Conservation (phyloP, 768 basidiomycete genomes). For the Clathrus columnatus region DNA sequence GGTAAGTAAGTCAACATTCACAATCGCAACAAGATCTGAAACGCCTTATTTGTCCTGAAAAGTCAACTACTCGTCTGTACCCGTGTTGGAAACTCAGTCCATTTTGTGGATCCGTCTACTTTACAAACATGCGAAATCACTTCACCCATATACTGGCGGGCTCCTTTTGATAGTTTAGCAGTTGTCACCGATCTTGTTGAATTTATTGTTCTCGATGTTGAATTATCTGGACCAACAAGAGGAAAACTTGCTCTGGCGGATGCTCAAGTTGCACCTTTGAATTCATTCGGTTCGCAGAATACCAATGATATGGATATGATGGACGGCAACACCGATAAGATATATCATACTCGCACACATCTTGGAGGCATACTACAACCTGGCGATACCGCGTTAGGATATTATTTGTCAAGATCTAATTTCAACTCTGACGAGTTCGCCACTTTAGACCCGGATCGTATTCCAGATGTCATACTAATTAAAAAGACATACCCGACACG, state of each 20-base stretch:
- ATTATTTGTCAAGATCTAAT: slow-evolving; percentile 80
- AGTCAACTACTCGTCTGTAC: slow-evolving; percentile 77
- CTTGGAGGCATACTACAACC: slow-evolving; percentile 91
- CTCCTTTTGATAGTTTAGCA: slow-evolving; percentile 79
- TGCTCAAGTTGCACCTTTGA: slow-evolving; percentile 82
- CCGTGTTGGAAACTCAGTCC: slow-evolving; percentile 86
- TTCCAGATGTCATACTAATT: slow-evolving; percentile 89
- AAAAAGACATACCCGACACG: slow-evolving; percentile 94
- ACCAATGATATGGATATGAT: slow-evolving; percentile 49
- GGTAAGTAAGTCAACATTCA: slow-evolving; percentile 19
- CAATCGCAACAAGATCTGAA: not conserved
- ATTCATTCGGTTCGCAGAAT: slow-evolving; percentile 61
- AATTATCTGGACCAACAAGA: slow-evolving; percentile 60
- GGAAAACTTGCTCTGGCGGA: slow-evolving; percentile 82
- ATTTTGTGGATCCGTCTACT: slow-evolving; percentile 83
- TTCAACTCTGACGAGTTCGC: slow-evolving; percentile 89
- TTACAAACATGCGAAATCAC: slow-evolving; percentile 77
- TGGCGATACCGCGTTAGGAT: slow-evolving; percentile 89
- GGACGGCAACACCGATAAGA: slow-evolving; percentile 59
- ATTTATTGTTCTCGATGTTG: slow-evolving; percentile 92
- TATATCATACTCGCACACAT: slow-evolving; percentile 94
- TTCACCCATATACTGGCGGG: slow-evolving; percentile 80
- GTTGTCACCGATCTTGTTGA: slow-evolving; percentile 80
- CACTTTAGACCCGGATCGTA: slow-evolving; percentile 47
- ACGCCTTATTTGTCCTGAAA: not conserved